Evolutionary conservation across 23 red algal genomes (phyloP).

Genomic region (Gracilaria gracilis): DNA sequence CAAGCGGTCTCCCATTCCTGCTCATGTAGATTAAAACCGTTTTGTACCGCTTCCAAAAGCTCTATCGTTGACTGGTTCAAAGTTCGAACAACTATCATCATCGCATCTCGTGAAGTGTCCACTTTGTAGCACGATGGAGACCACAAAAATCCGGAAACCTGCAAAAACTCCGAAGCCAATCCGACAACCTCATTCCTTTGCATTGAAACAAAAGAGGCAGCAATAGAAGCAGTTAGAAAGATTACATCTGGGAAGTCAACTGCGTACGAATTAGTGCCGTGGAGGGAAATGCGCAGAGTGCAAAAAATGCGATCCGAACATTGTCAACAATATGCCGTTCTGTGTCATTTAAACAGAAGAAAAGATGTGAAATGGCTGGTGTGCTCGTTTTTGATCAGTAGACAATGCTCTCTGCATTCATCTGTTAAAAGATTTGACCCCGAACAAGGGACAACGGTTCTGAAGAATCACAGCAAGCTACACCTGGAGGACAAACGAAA

Average conservation of each 20-base stretch:
- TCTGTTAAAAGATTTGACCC: background rate
- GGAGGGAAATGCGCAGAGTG: background rate
- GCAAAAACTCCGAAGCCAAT: no score
- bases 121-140: background rate
- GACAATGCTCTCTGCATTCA: background rate
- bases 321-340: background rate
- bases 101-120: background rate
- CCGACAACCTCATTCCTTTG: background rate
- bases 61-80: no score
- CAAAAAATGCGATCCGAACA: background rate
- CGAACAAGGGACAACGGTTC: background rate
- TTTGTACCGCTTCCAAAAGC: no score
- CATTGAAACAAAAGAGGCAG: background rate
- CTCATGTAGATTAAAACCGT: no score
- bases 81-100: background rate
- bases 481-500: background rate
- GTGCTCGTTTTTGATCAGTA: background rate
- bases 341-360: background rate
- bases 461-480: background rate
- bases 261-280: background rate
- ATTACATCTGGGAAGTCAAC: background rate
- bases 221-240: background rate
- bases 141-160: background rate
- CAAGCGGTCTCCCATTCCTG: no score
- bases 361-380: constrained; percentile 1